Conservation (phyloP, 2,329 filamentous ascomycete species). For the Cephalotrichum gorgonifer region DNA sequence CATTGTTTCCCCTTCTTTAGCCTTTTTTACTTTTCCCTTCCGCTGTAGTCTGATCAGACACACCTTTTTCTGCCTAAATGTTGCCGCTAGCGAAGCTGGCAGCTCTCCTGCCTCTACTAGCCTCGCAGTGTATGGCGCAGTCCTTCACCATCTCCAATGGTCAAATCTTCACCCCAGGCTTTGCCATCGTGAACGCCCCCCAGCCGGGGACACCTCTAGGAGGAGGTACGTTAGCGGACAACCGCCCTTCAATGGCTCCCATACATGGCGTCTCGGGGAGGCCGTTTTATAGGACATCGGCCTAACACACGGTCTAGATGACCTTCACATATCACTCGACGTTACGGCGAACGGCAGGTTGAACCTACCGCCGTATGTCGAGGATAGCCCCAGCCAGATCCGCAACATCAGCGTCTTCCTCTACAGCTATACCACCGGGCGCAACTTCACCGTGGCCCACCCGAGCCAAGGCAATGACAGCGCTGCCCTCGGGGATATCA, state of each 20-base stretch:
- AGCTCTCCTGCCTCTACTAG: constrained; percentile 16
- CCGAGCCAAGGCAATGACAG: constrained; percentile 40
- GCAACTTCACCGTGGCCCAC: constrained; percentile 61
- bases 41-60: not conserved
- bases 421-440: constrained; percentile 49
- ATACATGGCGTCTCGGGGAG: not conserved
- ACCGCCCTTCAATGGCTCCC: not conserved
- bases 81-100: constrained; percentile 2
- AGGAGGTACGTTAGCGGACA: constrained; percentile 35
- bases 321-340: constrained; percentile 55
- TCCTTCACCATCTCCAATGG: constrained; percentile 52
- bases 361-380: constrained; percentile 43
- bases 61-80: constrained; percentile 5
- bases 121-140: constrained; percentile 17
- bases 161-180: constrained; percentile 59
- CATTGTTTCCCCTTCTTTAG: not conserved
- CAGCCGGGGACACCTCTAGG: constrained; percentile 55
- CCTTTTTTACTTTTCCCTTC: not conserved
- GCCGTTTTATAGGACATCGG: not conserved
- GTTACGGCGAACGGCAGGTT: constrained; percentile 56
- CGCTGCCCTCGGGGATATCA: constrained; percentile 49
- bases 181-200: constrained; percentile 56
- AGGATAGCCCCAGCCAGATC: constrained; percentile 45
- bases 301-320: constrained; percentile 27
- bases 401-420: constrained; percentile 58